Evolutionary conservation across 2,329 filamentous ascomycete species (phyloP), one percentile per base, ranked within the genome.

Genomic region (Lachnellula willkommii): DNA sequence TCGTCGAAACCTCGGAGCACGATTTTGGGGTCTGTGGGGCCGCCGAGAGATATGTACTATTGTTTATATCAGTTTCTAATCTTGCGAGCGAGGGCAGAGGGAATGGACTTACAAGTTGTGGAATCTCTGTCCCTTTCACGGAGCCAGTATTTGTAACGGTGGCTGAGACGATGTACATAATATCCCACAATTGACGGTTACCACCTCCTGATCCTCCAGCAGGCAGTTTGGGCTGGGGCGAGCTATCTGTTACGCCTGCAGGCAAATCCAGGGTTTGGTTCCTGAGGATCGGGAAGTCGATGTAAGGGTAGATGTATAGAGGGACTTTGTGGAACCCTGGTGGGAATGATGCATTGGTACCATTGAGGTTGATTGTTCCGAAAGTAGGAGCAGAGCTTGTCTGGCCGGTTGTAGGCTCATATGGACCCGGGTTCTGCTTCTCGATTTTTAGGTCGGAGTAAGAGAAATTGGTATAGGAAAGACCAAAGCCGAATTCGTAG

Each of bases 1-100:
- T 90, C 84, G 56, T 95, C 88, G 68, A 96, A 97, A 52, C 85
- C 86, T 55, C 93, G 85, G 14, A 97, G 84, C 11, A 84, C 78
- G 26, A 79, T 74, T 5, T 77, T 73, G 2, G 84, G 81, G 66
- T 96, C 89, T 24, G 84, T 78, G 0, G 87, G 81, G 0, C 89
- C 90, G 48, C 92, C 93, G 4, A 95, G 87, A 17, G 81, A 84
- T 55, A 97, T 69, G 73, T 97, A 93, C 64, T 68, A 88, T 57
- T n/a, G 26, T 9, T 7, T 7, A 24, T 7, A 5, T 28, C 12
- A 20, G 15, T 56, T 14, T 36, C 11, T 1, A 20, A 47, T 77
- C 73, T 0, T 78, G 8, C 74, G 0, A 86, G 85, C 4, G 32
- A 46, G 35, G 12, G 22, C 20, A 15, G 48, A 22, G 37, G n/a